Base-by-base conservation (phyloP, 164 flowering plant genomes). In the Taxillus chinensis region DNA sequence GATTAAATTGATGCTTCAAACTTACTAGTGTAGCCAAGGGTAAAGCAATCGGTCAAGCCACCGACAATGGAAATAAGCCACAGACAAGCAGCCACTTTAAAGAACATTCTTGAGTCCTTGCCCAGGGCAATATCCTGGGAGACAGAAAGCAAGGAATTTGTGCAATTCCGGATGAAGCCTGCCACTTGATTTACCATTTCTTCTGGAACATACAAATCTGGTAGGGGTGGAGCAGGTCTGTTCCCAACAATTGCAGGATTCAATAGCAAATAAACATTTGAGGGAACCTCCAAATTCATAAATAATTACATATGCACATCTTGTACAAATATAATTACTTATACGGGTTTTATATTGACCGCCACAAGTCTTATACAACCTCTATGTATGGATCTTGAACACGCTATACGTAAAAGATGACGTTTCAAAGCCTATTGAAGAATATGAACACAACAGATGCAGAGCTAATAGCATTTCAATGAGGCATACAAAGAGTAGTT, bases 211-310 rank as follows among this genome's bases (percentile, higher is more conserved):
- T 82, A 71, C 75, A 90, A 62, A 43, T 82, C 75, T 39, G 99
- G 96, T 52, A 90, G 71, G 13, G 96, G 93, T 66, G 99, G 99
- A 67, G 96, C 78, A 42, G 97, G 96, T 70, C 99, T 90, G 89
- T 67, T 59, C 66, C 40, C 61, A 40, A 27, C 4, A 14, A 13
- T 54, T 27, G 37, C 10, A 54, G 57, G 57, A 54, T 0, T n/a
- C 5, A 15, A 4, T 52, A 52, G 55, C 55, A n/a, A 15, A 4
- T 52, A 52, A 48, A 12, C 13, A 48, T 48, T 48, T 48, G 14
- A 48, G 14, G 46, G 27, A 27, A 43, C 46, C 1, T 9, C 10
- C 0, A 43, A 9, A 9, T 43, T 43, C 46, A 43, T 43, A 43
- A 43, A 43, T 43, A 43, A 27, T 27, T 27, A 27, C 27, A 2